Conservation (phyloP, 345 rosid species). For the Trapa incisa region DNA sequence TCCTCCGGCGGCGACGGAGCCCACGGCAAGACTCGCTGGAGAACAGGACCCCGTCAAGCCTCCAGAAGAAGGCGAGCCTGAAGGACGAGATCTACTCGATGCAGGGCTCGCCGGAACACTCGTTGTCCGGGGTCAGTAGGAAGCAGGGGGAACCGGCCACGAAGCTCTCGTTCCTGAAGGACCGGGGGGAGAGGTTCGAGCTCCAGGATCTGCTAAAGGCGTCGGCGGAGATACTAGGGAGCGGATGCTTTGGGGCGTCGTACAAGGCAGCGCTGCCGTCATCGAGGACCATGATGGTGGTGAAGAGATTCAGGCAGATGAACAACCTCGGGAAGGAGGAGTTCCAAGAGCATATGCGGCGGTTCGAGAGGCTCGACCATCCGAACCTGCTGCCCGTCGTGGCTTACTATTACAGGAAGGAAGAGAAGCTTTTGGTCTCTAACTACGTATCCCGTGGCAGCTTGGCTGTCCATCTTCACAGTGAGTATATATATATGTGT, state of each 20-base stretch:
- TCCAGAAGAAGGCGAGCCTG: conserved; percentile 27
- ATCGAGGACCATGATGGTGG: conserved; percentile 50
- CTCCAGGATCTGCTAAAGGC: conserved; percentile 66
- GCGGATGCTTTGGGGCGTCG: conserved; percentile 74
- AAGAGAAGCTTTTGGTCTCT: conserved; percentile 68
- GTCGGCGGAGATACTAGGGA: conserved; percentile 81
- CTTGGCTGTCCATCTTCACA: conserved; percentile 76
- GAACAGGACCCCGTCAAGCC: conserved; percentile 26
- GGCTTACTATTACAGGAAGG: conserved; percentile 74
- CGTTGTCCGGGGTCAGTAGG: conserved; percentile 1
- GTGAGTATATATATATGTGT: conserved; percentile 20
- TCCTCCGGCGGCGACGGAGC: conserved; percentile 6
- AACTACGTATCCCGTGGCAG: conserved; percentile 50
- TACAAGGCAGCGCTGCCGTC: conserved; percentile 47
- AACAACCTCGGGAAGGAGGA: conserved; percentile 67
- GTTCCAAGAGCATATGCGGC: conserved; percentile 76
- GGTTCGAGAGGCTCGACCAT: conserved; percentile 60
- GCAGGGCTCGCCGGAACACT: conserved; percentile 14
- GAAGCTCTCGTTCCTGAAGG: conserved; percentile 51
- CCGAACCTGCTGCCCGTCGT: conserved; percentile 63
- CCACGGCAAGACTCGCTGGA: conserved; percentile 18
- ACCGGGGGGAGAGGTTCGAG: conserved; percentile 63
- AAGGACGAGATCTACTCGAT: conserved; percentile 13
- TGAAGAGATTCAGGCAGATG: conserved; percentile 81
- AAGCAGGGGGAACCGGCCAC: conserved; percentile 15